A percentile compares a stretch with the other conserved stretches of the same genome.
These are phyloP conservation scores for Sicyos edulis DNA, from an alignment of 306 rosid species.

Conservation along the genomic window DNA sequence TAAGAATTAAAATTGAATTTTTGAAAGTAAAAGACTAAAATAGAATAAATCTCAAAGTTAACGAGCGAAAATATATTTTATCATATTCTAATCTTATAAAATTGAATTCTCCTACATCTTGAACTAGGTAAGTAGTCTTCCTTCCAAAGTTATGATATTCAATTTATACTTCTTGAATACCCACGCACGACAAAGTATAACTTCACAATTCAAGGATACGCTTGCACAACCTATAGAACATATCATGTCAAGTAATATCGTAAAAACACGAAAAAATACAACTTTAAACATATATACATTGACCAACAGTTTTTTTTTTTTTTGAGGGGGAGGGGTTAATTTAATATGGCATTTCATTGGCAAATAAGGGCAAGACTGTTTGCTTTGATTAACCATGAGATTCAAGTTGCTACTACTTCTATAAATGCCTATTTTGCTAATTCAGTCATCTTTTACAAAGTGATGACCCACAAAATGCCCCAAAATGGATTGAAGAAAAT, in stretches of 20 bases:
- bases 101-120: too few species aligned
- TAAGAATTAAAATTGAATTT: too few species aligned
- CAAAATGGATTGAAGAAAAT: neutral
- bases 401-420: slow-evolving; percentile 13
- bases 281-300: slow-evolving; percentile 2
- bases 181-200: too few species aligned
- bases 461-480: slow-evolving; percentile 14
- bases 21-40: too few species aligned
- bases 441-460: slow-evolving; percentile 22
- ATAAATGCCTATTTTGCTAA: slow-evolving; percentile 12
- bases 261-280: neutral
- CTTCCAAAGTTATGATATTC: too few species aligned
- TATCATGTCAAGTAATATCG: too few species aligned
- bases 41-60: too few species aligned
- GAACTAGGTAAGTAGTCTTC: too few species aligned
- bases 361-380: slow-evolving; percentile 4
- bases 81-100: too few species aligned
- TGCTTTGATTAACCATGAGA: neutral
- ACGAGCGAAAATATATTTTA: too few species aligned
- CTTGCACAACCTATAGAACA: neutral
- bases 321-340: neutral
- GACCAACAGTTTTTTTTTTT: neutral
- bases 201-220: too few species aligned
- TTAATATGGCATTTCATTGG: neutral
- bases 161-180: too few species aligned